Base-by-base conservation (phyloP, 2,329 filamentous ascomycete genomes). In the Clarireedia hainanense region DNA sequence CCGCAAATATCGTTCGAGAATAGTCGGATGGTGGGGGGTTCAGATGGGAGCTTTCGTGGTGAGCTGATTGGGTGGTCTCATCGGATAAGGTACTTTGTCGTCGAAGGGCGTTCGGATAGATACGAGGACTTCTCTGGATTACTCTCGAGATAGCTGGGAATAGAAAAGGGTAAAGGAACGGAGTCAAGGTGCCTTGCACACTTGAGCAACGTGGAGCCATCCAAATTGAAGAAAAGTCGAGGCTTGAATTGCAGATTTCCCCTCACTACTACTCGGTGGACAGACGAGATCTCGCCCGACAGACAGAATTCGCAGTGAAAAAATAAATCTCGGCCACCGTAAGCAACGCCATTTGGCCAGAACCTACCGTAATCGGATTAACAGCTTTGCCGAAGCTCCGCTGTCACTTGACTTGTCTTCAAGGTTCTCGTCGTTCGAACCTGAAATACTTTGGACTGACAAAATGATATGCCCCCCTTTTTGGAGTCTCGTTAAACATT, bases 11-110 rank as follows among this genome's bases (percentile, higher is more conserved):
- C 4, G 89, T 83, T 34, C 85, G 77, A 15, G 88, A 81, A 72
- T 95, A 97, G 71, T 96, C 90, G 66, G 90, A 86, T 0, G 91
- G 90, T 0, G 81, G 69, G 2, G 92, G 92, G 69, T 96, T 88
- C 20, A 96, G 80, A 60, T 85, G 86, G 5, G 82, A 72, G 15
- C 61, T 62, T 60, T 64, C 60, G 58, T 66, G 60, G 24, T 58
- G 56, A 2, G 58, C 55, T 52, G 60, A 10, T 55, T 47, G 24
- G 57, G 23, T 39, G 17, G 42, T 47, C 23, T 50, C 47, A 43
- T 55, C 47, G 39, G 17, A 23, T 30, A 43, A 45, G 24, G 57
- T 64, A 50, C 59, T 62, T 53, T 64, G 62, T 56, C 58, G 55
- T 43, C 61, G 60, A 23, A 57, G 39, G 27, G 51, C 43, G 46